A percentile compares a stretch with the other conserved stretches of the same genome.
Conservation (phyloP, 176 grass and related monocot species). For the Leersia perrieri region DNA sequence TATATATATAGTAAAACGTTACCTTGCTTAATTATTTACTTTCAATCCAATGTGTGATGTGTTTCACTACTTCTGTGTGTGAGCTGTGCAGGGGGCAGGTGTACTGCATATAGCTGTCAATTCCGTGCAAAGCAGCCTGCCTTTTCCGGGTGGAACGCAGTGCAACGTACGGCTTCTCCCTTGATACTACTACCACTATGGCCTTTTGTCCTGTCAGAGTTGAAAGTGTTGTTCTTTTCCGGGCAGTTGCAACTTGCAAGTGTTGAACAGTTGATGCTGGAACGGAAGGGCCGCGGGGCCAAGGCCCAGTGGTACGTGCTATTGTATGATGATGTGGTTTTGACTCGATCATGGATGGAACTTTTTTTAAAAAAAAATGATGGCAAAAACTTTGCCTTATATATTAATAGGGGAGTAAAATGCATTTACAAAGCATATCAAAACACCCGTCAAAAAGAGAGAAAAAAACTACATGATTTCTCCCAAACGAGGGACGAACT, state of each 20-base stretch:
- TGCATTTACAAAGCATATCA: too few relatives aligned
- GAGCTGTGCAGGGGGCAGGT: not conserved
- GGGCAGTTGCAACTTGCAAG: not conserved
- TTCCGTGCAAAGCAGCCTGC: not conserved
- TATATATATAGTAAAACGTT: not conserved
- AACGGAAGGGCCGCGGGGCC: not conserved
- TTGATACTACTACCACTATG: not conserved
- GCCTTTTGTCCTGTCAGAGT: not conserved
- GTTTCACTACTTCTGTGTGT: not conserved
- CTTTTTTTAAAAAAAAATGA: too few relatives aligned
- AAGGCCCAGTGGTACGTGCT: not conserved
- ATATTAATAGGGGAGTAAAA: too few relatives aligned
- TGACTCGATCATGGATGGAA: not conserved
- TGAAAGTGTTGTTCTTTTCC: too few relatives aligned
- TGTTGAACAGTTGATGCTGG: too few relatives aligned
- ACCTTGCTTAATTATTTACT: not conserved
- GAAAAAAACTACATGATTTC: too few relatives aligned
- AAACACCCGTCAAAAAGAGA: too few relatives aligned
- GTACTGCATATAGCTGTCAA: conserved; percentile 1
- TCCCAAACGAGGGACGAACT: too few relatives aligned
- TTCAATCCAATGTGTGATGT: not conserved
- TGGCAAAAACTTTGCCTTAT: too few relatives aligned
- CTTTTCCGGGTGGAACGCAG: not conserved
- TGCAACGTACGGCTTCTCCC: not conserved
- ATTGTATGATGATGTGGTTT: not conserved